Conservation (phyloP, 306 rosid genomes). For the Lithocarpus polystachyus region DNA sequence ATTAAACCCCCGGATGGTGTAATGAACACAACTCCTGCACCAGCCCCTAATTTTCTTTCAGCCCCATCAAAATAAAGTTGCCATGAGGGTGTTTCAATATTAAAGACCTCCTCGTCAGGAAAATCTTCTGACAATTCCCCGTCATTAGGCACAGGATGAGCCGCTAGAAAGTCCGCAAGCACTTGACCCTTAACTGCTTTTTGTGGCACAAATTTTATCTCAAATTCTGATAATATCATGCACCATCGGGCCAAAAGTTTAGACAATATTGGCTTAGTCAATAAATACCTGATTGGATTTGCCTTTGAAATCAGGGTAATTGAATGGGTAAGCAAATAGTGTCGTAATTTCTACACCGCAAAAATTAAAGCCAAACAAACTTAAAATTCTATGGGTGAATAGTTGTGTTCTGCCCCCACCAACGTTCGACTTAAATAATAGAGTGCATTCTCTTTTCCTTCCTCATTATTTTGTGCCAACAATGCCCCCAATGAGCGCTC, state of each 20-base stretch:
- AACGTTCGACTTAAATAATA: neutral
- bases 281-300: neutral
- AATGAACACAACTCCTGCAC: too few relatives aligned
- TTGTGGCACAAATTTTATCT: neutral
- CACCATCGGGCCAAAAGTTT: neutral
- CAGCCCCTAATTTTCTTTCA: too few relatives aligned
- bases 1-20: too few relatives aligned
- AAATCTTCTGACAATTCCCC: too few relatives aligned
- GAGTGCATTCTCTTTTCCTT: neutral
- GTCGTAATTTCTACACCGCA: neutral
- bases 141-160: too few relatives aligned
- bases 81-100: too few relatives aligned
- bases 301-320: neutral
- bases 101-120: too few relatives aligned
- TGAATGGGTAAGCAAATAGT: neutral
- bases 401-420: neutral
- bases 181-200: too few relatives aligned
- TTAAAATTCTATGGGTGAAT: neutral
- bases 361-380: neutral
- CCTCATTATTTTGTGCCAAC: neutral
- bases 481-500: neutral
- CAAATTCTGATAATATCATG: neutral
- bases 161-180: too few relatives aligned
- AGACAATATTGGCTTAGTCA: neutral
- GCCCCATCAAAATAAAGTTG: too few relatives aligned